Conservation (phyloP, 495 filamentous ascomycete genomes). For the Penicillium argentinense region DNA sequence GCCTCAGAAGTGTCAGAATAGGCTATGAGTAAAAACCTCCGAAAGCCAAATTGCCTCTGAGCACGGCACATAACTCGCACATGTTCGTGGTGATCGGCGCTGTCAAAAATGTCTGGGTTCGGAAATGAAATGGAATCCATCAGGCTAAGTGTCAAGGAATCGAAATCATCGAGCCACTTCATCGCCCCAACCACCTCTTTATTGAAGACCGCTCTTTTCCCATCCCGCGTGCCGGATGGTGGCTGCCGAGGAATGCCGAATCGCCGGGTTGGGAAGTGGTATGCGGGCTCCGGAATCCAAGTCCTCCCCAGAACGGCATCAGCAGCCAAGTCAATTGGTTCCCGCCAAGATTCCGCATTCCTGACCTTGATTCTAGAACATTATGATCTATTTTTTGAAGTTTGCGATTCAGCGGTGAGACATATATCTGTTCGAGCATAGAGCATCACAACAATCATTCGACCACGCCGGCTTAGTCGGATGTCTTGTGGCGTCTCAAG, state of each 20-base stretch:
- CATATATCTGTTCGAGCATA: too few relatives aligned
- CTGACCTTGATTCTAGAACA: too few relatives aligned
- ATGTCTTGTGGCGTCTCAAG: too few relatives aligned
- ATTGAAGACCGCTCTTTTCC: not conserved
- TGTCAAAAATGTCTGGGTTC: constrained; percentile 3
- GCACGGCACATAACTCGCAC: not conserved
- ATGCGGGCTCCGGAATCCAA: too few relatives aligned
- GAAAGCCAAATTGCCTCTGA: not conserved
- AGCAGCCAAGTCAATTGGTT: too few relatives aligned
- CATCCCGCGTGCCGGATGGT: not conserved
- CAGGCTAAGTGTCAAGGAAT: not conserved
- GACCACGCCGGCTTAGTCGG: too few relatives aligned
- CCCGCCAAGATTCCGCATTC: too few relatives aligned
- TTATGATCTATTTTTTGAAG: too few relatives aligned
- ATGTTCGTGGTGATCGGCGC: not conserved
- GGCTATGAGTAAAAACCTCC: not conserved
- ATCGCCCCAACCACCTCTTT: not conserved
- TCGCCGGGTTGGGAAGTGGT: not conserved
- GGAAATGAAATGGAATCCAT: not conserved
- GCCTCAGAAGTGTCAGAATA: not conserved
- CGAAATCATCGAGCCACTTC: not conserved
- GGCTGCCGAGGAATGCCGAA: not conserved
- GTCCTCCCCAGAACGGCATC: too few relatives aligned
- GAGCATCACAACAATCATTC: too few relatives aligned
- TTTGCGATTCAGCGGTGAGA: too few relatives aligned